phyloP scores from a whole-genome alignment of 2,329 filamentous ascomycete genomes.

The Alternaria brassicicola region DNA sequence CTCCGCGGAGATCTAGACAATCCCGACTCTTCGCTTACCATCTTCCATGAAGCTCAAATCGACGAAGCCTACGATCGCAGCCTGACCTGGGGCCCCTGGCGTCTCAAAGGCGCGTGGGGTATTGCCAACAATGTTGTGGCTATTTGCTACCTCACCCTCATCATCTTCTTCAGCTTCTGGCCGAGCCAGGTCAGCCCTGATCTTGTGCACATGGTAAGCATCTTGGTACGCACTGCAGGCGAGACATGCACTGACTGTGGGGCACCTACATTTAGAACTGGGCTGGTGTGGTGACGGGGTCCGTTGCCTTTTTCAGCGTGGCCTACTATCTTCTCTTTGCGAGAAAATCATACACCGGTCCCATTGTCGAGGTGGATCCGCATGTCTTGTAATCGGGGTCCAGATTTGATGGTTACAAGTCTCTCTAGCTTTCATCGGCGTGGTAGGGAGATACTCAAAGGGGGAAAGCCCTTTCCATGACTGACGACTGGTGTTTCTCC shows the following conservation, averaged over 20 bases:
- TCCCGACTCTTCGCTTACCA: constrained; percentile 25
- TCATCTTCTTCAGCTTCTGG: constrained; percentile 49
- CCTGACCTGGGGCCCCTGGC: constrained; percentile 45
- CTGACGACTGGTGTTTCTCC: not conserved
- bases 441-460: not conserved
- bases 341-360: constrained; percentile 40
- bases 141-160: constrained; percentile 40
- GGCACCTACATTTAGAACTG: no score
- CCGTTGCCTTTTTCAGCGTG: constrained; percentile 38
- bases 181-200: constrained; percentile 27
- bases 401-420: not conserved
- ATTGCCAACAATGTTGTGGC: constrained; percentile 42
- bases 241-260: no score
- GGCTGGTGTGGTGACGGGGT: constrained; percentile 41
- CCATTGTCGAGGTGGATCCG: constrained; percentile 41
- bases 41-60: constrained; percentile 30
- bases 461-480: not conserved
- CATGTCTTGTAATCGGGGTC: constrained; percentile 20
- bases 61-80: constrained; percentile 29
- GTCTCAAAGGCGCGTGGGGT: constrained; percentile 36
- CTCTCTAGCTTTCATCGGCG: not conserved
- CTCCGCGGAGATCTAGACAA: constrained; percentile 41
- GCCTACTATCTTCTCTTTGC: constrained; percentile 41
- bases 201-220: constrained; percentile 25
- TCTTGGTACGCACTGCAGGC: no score